Conservation (phyloP, 768 basidiomycete genomes). For the Clitopilus hobsonii region DNA sequence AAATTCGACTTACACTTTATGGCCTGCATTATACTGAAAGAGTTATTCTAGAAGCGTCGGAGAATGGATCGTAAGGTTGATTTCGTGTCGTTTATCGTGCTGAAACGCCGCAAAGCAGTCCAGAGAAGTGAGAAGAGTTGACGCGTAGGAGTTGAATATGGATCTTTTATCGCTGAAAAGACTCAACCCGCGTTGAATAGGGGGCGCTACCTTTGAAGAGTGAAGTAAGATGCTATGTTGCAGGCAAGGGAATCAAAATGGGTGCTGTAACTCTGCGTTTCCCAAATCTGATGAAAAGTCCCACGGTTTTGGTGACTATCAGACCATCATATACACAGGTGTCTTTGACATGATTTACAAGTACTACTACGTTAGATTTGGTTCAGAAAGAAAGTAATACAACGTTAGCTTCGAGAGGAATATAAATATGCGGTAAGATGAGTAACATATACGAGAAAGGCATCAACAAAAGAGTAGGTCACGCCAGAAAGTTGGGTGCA, state of each 20-base stretch:
- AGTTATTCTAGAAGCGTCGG: conserved; percentile 10
- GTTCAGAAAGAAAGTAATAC: background rate
- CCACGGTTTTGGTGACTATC: conserved; percentile 4
- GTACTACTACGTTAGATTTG: background rate
- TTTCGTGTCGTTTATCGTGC: conserved; percentile 18
- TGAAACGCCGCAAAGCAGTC: conserved; percentile 5
- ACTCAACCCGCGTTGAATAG: conserved; percentile 10
- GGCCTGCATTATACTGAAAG: conserved; percentile 65
- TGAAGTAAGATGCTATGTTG: conserved; percentile 11
- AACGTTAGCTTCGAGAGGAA: background rate
- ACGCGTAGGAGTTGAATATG: background rate
- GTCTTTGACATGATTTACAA: background rate
- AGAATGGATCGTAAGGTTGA: conserved; percentile 11
- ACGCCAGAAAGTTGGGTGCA: too few species aligned
- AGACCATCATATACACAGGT: conserved; percentile 9
- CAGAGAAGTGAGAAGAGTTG: conserved; percentile 2
- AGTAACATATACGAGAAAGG: background rate
- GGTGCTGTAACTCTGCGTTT: conserved; percentile 10
- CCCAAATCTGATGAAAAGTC: conserved; percentile 19
- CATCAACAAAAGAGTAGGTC: background rate
- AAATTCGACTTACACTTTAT: conserved; percentile 68
- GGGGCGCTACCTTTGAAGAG: conserved; percentile 6
- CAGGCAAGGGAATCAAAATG: conserved; percentile 15
- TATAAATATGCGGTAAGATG: conserved; percentile 11
- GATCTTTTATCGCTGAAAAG: conserved; percentile 10